Percentiles rank a stretch among this genome's conserved stretches.
phyloP scores from a whole-genome alignment of 495 filamentous ascomycete species.

The Xylaria castorea region DNA sequence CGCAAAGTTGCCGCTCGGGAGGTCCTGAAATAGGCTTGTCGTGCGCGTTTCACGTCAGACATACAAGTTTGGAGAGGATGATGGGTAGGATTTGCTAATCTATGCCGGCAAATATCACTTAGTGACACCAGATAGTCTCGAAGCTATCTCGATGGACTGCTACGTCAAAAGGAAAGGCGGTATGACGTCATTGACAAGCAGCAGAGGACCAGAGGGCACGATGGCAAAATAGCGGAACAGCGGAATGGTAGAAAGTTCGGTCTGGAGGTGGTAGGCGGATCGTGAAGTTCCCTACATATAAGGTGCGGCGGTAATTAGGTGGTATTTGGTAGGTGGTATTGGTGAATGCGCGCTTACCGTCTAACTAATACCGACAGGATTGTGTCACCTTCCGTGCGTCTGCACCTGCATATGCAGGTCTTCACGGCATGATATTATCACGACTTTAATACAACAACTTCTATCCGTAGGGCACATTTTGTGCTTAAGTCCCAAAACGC shows the following conservation, averaged over 20 bases:
- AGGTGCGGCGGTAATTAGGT: not conserved
- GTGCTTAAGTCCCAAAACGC: not conserved
- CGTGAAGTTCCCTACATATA: not conserved
- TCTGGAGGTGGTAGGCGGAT: not conserved
- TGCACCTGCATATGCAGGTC: not conserved
- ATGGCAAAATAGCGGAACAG: not conserved
- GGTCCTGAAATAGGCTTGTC: not conserved
- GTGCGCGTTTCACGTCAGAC: not conserved
- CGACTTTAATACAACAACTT: not conserved
- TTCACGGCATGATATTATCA: not conserved
- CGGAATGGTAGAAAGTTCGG: not conserved
- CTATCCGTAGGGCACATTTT: not conserved
- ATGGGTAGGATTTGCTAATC: not conserved
- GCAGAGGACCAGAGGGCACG: not conserved
- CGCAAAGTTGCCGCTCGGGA: not conserved
- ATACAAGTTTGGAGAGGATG: not conserved
- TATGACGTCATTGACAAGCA: conserved; percentile 1
- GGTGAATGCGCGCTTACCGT: not conserved
- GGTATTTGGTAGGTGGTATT: conserved; percentile 14
- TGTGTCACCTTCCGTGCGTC: conserved; percentile 9
- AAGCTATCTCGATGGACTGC: not conserved
- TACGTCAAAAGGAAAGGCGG: conserved; percentile 3
- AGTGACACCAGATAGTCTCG: not conserved
- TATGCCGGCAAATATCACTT: not conserved
- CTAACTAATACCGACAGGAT: not conserved